Conservation (phyloP, 1,284 basidiomycete genomes). For the Naganishia liquefaciens region DNA sequence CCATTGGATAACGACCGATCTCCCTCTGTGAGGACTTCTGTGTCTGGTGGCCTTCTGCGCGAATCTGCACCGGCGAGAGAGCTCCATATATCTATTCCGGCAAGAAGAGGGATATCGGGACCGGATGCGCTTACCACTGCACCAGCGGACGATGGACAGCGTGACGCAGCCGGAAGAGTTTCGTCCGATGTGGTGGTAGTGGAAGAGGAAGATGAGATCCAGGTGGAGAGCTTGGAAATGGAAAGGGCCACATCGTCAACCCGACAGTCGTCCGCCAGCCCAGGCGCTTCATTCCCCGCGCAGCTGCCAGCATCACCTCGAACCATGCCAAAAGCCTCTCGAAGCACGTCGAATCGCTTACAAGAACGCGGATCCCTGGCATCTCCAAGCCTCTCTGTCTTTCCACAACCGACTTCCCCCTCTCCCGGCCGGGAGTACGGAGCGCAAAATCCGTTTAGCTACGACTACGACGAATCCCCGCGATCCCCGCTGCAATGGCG, state of each 20-base stretch:
- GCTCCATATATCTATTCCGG: background rate
- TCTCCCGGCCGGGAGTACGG: constrained; percentile 1
- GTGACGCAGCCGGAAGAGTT: too few relatives aligned
- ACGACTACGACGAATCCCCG: constrained; percentile 10
- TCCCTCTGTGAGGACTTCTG: too few relatives aligned
- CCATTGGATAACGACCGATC: too few relatives aligned
- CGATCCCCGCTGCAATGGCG: constrained; percentile 14
- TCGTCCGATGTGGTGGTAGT: background rate
- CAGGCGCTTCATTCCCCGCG: background rate
- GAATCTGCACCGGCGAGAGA: background rate
- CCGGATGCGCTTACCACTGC: background rate
- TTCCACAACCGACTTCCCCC: constrained; percentile 2
- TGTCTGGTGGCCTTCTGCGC: too few relatives aligned
- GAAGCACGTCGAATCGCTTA: too few relatives aligned
- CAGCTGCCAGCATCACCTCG: background rate
- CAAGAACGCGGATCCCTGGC: background rate
- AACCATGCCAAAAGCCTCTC: too few relatives aligned
- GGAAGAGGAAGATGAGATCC: background rate
- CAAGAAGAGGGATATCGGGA: background rate
- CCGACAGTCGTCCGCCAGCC: background rate
- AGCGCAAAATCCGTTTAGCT: constrained; percentile 1
- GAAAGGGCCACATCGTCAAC: background rate
- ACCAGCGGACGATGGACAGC: background rate
- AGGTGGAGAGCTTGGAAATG: background rate
- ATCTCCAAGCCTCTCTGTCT: background rate